phyloP scores from a whole-genome alignment of 352 stramenopile genomes.

The Globisporangium spiculum region DNA sequence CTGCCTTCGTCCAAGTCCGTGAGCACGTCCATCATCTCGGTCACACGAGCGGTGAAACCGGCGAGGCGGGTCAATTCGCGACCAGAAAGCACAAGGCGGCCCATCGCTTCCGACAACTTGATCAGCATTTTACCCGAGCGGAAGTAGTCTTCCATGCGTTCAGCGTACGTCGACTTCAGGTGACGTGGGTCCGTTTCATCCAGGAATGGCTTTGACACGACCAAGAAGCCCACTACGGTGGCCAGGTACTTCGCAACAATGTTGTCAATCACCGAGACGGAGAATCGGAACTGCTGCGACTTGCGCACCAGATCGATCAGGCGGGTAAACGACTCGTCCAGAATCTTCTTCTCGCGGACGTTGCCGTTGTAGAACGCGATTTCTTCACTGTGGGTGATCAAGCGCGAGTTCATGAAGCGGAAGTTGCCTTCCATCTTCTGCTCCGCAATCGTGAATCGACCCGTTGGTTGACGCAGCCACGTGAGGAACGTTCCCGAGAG shows the following conservation, averaged over 20 bases:
- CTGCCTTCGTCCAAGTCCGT: constrained; percentile 55
- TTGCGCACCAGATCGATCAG: constrained; percentile 65
- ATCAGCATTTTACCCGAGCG: constrained; percentile 84
- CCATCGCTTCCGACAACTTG: constrained; percentile 84
- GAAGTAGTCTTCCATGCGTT: constrained; percentile 86
- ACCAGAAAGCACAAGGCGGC: constrained; percentile 79
- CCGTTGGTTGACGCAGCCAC: constrained; percentile 68
- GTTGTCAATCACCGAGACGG: constrained; percentile 79
- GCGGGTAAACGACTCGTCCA: constrained; percentile 65
- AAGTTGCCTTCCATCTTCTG: constrained; percentile 84
- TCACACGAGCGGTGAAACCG: constrained; percentile 73
- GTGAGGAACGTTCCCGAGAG: constrained; percentile 68
- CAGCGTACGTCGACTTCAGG: constrained; percentile 59
- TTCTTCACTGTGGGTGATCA: constrained; percentile 88
- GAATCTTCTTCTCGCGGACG: constrained; percentile 72
- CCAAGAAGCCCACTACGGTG: constrained; percentile 76
- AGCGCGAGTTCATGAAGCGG: constrained; percentile 84
- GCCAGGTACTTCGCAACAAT: constrained; percentile 88
- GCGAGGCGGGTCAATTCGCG: constrained; percentile 82
- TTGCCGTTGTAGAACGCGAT: constrained; percentile 92
- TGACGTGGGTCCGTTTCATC: constrained; percentile 53
- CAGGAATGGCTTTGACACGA: constrained; percentile 75
- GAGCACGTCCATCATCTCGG: constrained; percentile 80
- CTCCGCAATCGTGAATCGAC: constrained; percentile 77
- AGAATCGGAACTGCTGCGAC: constrained; percentile 85